phyloP scores from a whole-genome alignment of 352 stramenopile species.

The Globisporangium sylvaticum region DNA sequence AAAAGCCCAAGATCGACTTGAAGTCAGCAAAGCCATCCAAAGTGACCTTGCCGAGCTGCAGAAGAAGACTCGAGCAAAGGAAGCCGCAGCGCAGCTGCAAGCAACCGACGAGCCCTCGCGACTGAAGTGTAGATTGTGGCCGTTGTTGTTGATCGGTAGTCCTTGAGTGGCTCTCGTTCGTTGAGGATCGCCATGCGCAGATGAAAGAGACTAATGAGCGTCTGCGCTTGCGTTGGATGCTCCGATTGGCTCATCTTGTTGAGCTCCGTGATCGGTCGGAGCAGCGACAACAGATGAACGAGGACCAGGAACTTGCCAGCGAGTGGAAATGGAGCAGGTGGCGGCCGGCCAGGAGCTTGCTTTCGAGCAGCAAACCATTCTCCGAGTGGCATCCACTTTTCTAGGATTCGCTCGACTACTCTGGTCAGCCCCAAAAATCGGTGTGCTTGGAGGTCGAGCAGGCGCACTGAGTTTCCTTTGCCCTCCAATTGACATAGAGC shows the following conservation, averaged over 20 bases:
- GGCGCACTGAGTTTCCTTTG: neutral
- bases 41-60: too few species aligned
- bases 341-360: neutral
- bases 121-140: too few species aligned
- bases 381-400: neutral
- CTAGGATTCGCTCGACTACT: neutral
- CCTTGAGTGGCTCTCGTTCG: neutral
- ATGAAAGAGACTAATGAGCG: neutral
- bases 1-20: too few species aligned
- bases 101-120: too few species aligned
- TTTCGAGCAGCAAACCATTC: neutral
- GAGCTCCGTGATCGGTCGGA: neutral
- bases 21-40: too few species aligned
- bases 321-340: neutral
- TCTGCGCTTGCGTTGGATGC: neutral
- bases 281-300: neutral
- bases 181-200: neutral
- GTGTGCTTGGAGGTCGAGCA: neutral
- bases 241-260: slow-evolving; percentile 4
- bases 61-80: too few species aligned
- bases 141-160: neutral
- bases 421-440: neutral
- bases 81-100: too few species aligned
- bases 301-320: neutral
- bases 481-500: neutral